Percentiles rank a stretch among this genome's conserved stretches.
Evolutionary conservation across 2,329 filamentous ascomycete species (phyloP).

Genomic region (Sordariomycetes sp.): DNA sequence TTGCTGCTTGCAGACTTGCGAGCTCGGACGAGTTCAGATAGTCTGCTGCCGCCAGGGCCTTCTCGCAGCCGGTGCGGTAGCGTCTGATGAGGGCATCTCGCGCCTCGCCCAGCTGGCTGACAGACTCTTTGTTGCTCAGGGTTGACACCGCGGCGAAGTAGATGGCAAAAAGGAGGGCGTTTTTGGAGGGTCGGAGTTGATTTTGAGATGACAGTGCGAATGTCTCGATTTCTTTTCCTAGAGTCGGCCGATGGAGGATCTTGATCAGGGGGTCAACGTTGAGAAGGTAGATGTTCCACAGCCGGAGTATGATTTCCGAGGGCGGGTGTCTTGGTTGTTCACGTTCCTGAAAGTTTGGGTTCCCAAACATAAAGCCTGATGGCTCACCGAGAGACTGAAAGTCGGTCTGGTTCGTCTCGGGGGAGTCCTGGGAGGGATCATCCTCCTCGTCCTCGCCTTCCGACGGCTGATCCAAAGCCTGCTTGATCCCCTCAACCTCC

Average conservation of each 20-base stretch:
- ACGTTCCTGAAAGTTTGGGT: constrained; percentile 11
- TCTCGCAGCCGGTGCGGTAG: constrained; percentile 25
- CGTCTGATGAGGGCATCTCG: constrained; percentile 18
- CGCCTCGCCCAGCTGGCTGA: constrained; percentile 20
- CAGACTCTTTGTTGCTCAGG: constrained; percentile 19
- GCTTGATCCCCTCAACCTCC: constrained; percentile 34
- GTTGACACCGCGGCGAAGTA: constrained; percentile 31
- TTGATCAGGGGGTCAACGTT: constrained; percentile 35
- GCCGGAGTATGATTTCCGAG: constrained; percentile 23
- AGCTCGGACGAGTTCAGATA: constrained; percentile 30
- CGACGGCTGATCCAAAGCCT: constrained; percentile 31
- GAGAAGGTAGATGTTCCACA: constrained; percentile 24
- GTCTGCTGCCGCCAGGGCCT: constrained; percentile 29
- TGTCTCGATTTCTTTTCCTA: constrained; percentile 15
- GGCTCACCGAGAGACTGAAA: constrained; percentile 11
- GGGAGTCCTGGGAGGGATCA: constrained; percentile 20
- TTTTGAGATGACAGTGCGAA: constrained; percentile 12
- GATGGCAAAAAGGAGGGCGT: constrained; percentile 31
- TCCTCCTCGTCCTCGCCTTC: constrained; percentile 25
- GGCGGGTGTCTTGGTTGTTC: constrained; percentile 21
- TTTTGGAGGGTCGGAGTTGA: constrained; percentile 10
- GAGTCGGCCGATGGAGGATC: constrained; percentile 32
- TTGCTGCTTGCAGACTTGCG: constrained; percentile 29
- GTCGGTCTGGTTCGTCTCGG: constrained; percentile 14
- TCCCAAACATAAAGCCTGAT: constrained; percentile 18